Evolutionary conservation across 164 flowering plant species (phyloP).

Genomic region (Macadamia tetraphylla): DNA sequence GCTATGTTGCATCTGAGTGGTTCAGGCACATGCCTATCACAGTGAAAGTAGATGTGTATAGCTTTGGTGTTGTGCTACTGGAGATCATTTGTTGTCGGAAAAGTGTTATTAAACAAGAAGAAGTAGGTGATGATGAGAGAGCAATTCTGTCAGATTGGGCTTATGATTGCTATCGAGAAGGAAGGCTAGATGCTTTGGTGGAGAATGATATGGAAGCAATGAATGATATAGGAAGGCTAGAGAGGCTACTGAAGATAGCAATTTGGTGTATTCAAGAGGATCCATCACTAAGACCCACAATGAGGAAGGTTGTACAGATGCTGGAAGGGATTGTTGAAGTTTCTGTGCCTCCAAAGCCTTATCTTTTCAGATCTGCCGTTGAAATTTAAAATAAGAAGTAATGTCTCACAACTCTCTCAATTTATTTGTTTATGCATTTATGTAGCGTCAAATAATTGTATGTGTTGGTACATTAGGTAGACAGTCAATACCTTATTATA

Average conservation of each 20-base stretch:
- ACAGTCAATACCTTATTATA: too few relatives aligned
- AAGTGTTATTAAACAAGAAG: neutral
- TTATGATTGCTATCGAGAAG: neutral
- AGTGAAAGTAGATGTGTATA: neutral
- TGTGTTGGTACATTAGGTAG: too few relatives aligned
- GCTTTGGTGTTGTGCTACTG: neutral
- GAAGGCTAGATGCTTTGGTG: neutral
- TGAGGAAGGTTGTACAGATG: too few relatives aligned
- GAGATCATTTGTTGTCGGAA: neutral
- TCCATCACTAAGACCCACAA: neutral
- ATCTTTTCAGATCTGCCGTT: too few relatives aligned
- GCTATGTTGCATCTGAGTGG: neutral
- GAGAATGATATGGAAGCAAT: neutral
- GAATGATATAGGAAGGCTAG: neutral
- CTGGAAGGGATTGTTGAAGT: too few relatives aligned
- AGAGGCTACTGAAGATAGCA: neutral
- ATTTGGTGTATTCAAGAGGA: conserved; percentile 11
- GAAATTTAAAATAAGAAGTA: too few relatives aligned
- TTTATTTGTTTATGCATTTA: too few relatives aligned
- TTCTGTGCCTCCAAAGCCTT: too few relatives aligned
- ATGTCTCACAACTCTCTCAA: too few relatives aligned
- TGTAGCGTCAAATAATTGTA: too few relatives aligned
- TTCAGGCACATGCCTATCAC: neutral
- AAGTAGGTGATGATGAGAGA: neutral
- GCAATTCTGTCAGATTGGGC: neutral